These are phyloP conservation scores for Vaccinium myrtillus DNA, from an alignment of 148 eudicot genomes.

Conservation along the genomic window DNA sequence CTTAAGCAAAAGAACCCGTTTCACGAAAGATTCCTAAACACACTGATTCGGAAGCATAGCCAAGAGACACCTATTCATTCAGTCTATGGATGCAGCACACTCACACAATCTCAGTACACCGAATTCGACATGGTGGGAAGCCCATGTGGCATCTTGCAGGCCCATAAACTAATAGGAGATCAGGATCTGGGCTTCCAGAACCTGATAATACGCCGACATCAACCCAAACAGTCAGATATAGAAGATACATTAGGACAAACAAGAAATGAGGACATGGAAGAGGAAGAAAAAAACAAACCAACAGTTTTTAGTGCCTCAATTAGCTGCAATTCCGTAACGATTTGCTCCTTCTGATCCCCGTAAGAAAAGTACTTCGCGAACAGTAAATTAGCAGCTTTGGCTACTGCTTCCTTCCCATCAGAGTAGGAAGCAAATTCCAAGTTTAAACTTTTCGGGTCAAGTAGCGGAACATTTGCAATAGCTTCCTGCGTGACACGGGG, in stretches of 20 bases:
- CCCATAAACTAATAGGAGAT: slow-evolving; percentile 80
- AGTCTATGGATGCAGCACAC: slow-evolving; percentile 19
- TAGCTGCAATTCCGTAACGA: slow-evolving; percentile 58
- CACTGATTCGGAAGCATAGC: background rate
- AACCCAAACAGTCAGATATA: background rate
- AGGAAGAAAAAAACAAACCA: slow-evolving; percentile 41
- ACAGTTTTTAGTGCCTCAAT: slow-evolving; percentile 57
- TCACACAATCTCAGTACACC: slow-evolving; percentile 94
- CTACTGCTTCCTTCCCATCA: slow-evolving; percentile 58
- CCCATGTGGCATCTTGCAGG: slow-evolving; percentile 88
- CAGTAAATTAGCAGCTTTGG: slow-evolving; percentile 77
- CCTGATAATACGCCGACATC: slow-evolving; percentile 36
- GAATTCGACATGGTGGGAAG: slow-evolving; percentile 83
- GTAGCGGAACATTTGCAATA: background rate
- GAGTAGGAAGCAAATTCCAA: slow-evolving; percentile 6
- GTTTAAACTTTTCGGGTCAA: background rate
- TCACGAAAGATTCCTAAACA: background rate
- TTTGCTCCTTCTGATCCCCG: slow-evolving; percentile 41
- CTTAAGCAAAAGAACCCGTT: background rate
- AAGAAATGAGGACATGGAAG: background rate
- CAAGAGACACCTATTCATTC: background rate
- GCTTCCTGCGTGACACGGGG: background rate
- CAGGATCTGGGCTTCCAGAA: slow-evolving; percentile 66
- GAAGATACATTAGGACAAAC: background rate
- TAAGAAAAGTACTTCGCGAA: slow-evolving; percentile 44